Base-by-base conservation (phyloP, 2,329 filamentous ascomycete species). In the Epichloe aotearoae region DNA sequence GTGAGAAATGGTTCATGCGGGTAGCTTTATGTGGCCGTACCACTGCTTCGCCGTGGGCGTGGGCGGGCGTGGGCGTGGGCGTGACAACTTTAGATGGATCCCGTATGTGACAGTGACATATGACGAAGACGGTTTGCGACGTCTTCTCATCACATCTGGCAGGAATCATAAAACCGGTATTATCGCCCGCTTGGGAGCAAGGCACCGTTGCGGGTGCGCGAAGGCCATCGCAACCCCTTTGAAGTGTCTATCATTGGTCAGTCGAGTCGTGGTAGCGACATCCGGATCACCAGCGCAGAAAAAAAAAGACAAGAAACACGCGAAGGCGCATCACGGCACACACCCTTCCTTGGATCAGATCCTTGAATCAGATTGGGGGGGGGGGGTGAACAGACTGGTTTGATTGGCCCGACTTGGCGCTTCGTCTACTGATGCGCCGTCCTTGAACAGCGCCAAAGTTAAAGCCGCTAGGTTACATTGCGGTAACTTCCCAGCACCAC, bases 401-500 rank as follows among this genome's bases (percentile, higher is more conserved):
- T 33, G 42, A 49, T 50, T 52, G 50, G 50, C 34, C 39, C 5
- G 36, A 34, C 14, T n/a, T 26, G 26, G 20, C 36, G 44, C 47
- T 37, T 47, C 41, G 6, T 45, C 38, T 19, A 47, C 30, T 46
- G 15, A 30, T 46, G 50, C 46, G 17, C 46, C 47, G 47, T 43
- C n/a, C 37, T 37, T 38, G 7, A 23, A 46, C 33, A 30, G 40
- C 12, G 40, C 39, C 41, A 47, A 49, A 46, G 36, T 43, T 26
- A 51, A 55, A 54, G n/a, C 26, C 42, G 43, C 38, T 47, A 40
- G 12, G 54, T 57, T 46, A 52, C 49, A 57, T 55, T 38, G 46
- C 48, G 34, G 54, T 44, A 49, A 47, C 49, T 52, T 47, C 42
- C 42, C 49, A 53, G 37, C 54, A 50, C 50, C 46, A 51, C 47